Evolutionary conservation across 768 basidiomycete species (phyloP).

Genomic region (Rhodotorula kratochvilovae): DNA sequence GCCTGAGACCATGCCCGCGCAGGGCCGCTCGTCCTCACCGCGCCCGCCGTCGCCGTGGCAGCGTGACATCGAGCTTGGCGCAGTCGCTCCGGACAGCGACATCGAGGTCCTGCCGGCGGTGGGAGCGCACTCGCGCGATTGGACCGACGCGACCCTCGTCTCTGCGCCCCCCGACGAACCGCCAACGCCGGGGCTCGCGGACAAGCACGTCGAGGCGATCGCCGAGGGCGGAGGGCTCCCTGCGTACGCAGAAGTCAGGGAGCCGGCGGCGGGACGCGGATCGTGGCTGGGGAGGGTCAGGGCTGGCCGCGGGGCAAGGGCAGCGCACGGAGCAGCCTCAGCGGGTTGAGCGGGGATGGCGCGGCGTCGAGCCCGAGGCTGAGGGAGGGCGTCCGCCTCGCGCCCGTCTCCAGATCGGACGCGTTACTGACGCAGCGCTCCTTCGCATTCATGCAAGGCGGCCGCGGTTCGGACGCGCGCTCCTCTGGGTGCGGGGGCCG

Average conservation of each 20-base stretch:
- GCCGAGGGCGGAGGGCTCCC: neutral
- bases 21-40: neutral
- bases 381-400: slow-evolving; percentile 1
- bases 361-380: neutral
- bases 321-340: neutral
- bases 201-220: neutral
- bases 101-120: neutral
- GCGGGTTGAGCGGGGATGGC: neutral
- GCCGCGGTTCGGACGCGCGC: neutral
- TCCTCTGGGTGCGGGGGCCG: slow-evolving; percentile 23
- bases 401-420: slow-evolving; percentile 7
- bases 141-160: neutral
- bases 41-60: neutral
- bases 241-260: neutral
- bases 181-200: neutral
- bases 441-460: neutral
- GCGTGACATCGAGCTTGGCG: neutral
- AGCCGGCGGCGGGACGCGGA: neutral
- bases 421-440: slow-evolving; percentile 5
- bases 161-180: neutral
- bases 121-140: neutral
- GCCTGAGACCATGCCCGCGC: no score
- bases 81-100: neutral
- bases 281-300: neutral
- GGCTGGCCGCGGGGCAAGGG: neutral